A percentile compares a stretch with the other conserved stretches of the same genome.
phyloP scores from a whole-genome alignment of 441 rosid species.

The Lepidium campestre region DNA sequence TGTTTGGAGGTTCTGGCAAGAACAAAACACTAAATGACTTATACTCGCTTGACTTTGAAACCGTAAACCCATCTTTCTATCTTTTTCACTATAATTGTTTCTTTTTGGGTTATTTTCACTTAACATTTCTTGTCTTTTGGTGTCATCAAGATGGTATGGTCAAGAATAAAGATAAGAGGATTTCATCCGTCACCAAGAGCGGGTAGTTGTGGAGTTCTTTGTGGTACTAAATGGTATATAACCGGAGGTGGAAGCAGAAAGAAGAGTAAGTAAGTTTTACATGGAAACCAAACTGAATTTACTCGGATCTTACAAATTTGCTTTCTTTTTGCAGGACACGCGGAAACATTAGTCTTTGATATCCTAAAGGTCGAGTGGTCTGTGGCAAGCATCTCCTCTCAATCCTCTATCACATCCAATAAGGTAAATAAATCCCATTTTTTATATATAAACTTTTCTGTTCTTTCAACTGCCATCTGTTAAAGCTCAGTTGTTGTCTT shows the following conservation, averaged over 20 bases:
- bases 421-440: constrained; percentile 42
- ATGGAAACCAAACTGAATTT: background rate
- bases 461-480: background rate
- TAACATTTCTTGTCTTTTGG: background rate
- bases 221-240: constrained; percentile 94
- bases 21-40: constrained; percentile 81
- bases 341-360: constrained; percentile 83
- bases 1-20: constrained; percentile 90
- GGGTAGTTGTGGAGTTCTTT: constrained; percentile 84
- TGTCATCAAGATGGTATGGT: constrained; percentile 84
- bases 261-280: constrained; percentile 69
- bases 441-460: background rate
- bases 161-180: constrained; percentile 83
- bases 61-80: constrained; percentile 37
- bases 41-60: constrained; percentile 93
- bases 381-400: constrained; percentile 58
- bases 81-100: background rate
- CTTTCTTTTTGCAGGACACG: constrained; percentile 53
- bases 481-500: background rate
- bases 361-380: constrained; percentile 82
- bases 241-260: constrained; percentile 98
- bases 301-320: background rate
- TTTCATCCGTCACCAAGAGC: constrained; percentile 95
- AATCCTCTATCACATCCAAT: constrained; percentile 69
- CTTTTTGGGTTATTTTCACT: background rate